These are phyloP conservation scores for Colletotrichum echinochloae DNA, from an alignment of 2,329 filamentous ascomycete species.

Conservation along the genomic window DNA sequence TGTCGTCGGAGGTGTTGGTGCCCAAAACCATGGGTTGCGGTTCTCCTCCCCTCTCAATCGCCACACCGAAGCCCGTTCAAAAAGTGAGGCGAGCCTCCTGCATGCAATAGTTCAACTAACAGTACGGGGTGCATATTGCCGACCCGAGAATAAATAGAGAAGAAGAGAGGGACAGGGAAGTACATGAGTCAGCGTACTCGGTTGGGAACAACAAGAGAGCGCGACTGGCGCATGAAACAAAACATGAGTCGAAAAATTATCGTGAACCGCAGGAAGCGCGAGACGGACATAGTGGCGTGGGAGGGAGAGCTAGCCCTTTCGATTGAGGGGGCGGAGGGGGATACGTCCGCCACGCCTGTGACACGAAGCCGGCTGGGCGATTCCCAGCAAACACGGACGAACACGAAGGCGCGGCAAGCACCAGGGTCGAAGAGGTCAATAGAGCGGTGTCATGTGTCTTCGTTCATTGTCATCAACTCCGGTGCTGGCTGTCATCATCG, in stretches of 20 bases:
- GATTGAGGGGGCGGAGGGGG: too few relatives aligned
- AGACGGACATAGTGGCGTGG: not conserved
- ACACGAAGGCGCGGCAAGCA: not conserved
- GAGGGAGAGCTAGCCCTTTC: not conserved
- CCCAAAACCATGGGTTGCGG: conserved; percentile 18
- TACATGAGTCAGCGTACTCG: conserved; percentile 16
- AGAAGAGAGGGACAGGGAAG: not conserved
- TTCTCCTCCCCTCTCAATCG: not conserved
- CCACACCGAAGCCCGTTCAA: conserved; percentile 14
- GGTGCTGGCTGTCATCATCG: not conserved
- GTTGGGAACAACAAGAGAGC: not conserved
- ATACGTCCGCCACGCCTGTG: not conserved
- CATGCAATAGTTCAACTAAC: conserved; percentile 17
- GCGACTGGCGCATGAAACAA: not conserved
- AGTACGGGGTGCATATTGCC: conserved; percentile 22
- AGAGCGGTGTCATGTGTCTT: conserved; percentile 20
- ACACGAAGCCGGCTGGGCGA: not conserved
- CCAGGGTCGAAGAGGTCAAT: not conserved
- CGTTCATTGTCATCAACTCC: conserved; percentile 20
- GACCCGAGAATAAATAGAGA: not conserved
- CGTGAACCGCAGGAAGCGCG: conserved; percentile 34
- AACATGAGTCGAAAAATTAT: not conserved
- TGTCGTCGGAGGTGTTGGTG: conserved; percentile 33
- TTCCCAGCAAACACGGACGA: not conserved
- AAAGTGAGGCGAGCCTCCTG: conserved; percentile 37